These are phyloP conservation scores for Pseudofabraea citricarpa DNA, from an alignment of 2,329 filamentous ascomycete species.

Conservation along the genomic window DNA sequence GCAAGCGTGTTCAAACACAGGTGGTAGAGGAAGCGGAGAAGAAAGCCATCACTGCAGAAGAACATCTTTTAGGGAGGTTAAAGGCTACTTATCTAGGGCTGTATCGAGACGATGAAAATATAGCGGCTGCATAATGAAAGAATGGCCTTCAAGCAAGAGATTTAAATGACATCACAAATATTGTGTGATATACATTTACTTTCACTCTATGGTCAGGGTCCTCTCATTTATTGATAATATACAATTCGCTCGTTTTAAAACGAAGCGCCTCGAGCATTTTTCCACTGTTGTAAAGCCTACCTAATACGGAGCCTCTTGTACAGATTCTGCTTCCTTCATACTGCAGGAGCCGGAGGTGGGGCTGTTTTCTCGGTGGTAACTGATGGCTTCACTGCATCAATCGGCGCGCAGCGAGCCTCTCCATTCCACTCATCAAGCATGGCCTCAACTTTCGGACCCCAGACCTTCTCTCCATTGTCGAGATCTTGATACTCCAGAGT, in stretches of 20 bases:
- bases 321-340: no score
- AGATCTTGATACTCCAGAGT: slow-evolving; percentile 78
- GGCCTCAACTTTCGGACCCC: slow-evolving; percentile 68
- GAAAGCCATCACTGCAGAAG: slow-evolving; percentile 56
- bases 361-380: no score
- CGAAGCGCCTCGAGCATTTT: no score
- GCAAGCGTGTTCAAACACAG: slow-evolving; percentile 45
- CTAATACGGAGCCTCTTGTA: no score
- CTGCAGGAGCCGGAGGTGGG: no score
- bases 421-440: slow-evolving; percentile 39
- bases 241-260: no score
- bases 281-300: no score
- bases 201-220: no score
- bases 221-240: no score
- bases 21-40: slow-evolving; percentile 28
- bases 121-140: background rate
- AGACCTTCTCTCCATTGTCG: slow-evolving; percentile 69
- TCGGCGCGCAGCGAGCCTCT: background rate
- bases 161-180: no score
- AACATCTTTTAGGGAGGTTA: slow-evolving; percentile 58
- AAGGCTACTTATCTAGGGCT: slow-evolving; percentile 53
- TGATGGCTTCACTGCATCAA: slow-evolving; percentile 6
- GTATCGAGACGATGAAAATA: slow-evolving; percentile 38
- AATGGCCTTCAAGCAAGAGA: background rate
- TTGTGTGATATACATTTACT: no score